These are phyloP conservation scores for Candida sp. DNA, from an alignment of 1,139 yeast species.

Conservation along the genomic window DNA sequence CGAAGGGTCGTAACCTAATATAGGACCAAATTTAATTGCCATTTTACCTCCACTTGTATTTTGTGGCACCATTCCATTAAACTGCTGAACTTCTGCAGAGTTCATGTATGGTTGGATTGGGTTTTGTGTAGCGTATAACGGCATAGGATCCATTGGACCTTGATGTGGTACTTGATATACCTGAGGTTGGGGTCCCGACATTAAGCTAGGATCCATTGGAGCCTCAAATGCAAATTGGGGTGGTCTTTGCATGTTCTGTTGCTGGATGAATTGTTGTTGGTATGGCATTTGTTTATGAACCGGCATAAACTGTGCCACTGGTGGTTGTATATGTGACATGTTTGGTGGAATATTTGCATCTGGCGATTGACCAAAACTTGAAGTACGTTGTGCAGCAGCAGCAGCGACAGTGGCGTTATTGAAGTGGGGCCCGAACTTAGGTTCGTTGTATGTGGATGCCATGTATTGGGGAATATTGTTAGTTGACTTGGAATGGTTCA, in stretches of 20 bases:
- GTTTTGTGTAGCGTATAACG: background rate
- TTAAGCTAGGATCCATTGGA: constrained; percentile 1
- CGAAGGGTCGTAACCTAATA: constrained; percentile 41
- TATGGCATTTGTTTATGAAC: constrained; percentile 3
- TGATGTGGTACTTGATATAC: background rate
- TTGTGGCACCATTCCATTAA: constrained; percentile 4
- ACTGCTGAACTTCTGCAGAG: constrained; percentile 9
- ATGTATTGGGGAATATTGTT: background rate
- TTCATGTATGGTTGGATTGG: constrained; percentile 5
- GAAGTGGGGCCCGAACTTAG: background rate
- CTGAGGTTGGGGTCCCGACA: background rate
- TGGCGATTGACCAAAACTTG: constrained; percentile 1
- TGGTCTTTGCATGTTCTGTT: constrained; percentile 1
- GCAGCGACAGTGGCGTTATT: constrained; percentile 2
- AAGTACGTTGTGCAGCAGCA: background rate
- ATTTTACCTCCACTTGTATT: constrained; percentile 15
- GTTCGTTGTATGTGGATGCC: background rate
- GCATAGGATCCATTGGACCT: background rate
- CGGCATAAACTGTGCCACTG: constrained; percentile 4
- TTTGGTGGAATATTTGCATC: background rate
- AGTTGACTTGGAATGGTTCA: background rate
- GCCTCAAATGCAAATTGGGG: background rate
- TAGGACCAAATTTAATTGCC: constrained; percentile 42
- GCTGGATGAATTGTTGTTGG: constrained; percentile 2
- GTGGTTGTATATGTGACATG: background rate